These are phyloP conservation scores for Alternaria arborescens DNA, from an alignment of 2,329 filamentous ascomycete genomes.

Conservation along the genomic window DNA sequence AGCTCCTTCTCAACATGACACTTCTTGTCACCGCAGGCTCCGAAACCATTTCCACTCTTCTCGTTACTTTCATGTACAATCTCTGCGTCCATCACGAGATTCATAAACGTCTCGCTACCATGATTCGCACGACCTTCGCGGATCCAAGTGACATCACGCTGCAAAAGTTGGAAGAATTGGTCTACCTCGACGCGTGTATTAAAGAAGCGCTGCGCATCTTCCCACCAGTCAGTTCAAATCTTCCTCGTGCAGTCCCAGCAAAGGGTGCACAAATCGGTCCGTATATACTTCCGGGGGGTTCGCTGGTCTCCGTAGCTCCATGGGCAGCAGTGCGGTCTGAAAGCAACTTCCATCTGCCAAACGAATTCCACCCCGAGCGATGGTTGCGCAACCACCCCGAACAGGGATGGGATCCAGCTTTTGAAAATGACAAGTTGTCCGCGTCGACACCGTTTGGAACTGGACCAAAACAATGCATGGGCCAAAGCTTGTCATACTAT, in stretches of 20 bases:
- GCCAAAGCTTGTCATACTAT: not conserved
- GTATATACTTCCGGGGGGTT: not conserved
- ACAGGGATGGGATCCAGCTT: not conserved
- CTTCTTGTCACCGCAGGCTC: not conserved
- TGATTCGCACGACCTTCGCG: not conserved
- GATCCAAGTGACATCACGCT: slow-evolving; percentile 1
- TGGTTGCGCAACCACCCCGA: slow-evolving; percentile 2
- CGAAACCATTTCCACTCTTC: not conserved
- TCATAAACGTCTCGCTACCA: not conserved
- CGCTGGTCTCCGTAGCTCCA: not conserved
- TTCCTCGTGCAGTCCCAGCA: not conserved
- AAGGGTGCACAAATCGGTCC: not conserved
- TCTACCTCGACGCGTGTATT: not conserved
- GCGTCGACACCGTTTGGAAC: not conserved
- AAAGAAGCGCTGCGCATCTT: not conserved
- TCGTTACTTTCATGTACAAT: not conserved
- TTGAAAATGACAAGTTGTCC: not conserved
- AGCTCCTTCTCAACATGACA: slow-evolving; percentile 1
- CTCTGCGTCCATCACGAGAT: not conserved
- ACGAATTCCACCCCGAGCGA: slow-evolving; percentile 1
- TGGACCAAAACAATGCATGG: slow-evolving; percentile 1
- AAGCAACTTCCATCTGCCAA: not conserved
- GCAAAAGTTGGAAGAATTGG: not conserved
- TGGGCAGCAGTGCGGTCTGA: slow-evolving; percentile 1
- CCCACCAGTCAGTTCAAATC: not conserved